Evolutionary conservation across 371 early-diverging fungal species (phyloP).

Genomic region (Rhizopus delemar): DNA sequence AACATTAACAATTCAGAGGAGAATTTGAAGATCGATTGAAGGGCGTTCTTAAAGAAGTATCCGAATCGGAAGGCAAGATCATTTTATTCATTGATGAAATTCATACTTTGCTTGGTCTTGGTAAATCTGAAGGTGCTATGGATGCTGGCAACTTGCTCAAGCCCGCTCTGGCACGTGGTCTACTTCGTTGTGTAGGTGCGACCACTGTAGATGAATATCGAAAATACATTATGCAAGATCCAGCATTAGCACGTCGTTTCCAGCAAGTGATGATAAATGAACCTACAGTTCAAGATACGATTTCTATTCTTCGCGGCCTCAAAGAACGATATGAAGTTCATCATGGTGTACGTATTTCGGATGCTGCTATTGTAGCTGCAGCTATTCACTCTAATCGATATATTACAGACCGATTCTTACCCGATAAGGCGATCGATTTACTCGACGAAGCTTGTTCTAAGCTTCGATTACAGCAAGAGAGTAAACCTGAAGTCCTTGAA

Average conservation of each 20-base stretch:
- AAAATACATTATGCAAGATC: slow-evolving; percentile 81
- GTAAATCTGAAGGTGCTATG: slow-evolving; percentile 76
- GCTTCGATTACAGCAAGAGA: slow-evolving; percentile 79
- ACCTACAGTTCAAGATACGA: slow-evolving; percentile 77
- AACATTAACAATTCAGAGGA: slow-evolving; percentile 46
- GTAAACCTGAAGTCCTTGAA: slow-evolving; percentile 80
- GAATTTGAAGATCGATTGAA: slow-evolving; percentile 88
- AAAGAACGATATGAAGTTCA: slow-evolving; percentile 85
- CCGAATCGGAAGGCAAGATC: slow-evolving; percentile 69
- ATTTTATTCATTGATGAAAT: slow-evolving; percentile 90
- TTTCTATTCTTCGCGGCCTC: slow-evolving; percentile 82
- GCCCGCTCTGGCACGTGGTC: slow-evolving; percentile 83
- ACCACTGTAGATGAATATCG: slow-evolving; percentile 90
- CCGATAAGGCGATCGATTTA: slow-evolving; percentile 82
- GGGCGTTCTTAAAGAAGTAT: slow-evolving; percentile 72
- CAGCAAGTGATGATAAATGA: slow-evolving; percentile 76
- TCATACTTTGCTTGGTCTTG: slow-evolving; percentile 78
- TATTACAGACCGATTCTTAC: slow-evolving; percentile 65
- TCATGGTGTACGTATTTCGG: slow-evolving; percentile 85
- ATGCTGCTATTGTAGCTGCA: slow-evolving; percentile 81
- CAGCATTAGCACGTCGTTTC: slow-evolving; percentile 87
- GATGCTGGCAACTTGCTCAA: slow-evolving; percentile 86
- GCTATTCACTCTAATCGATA: slow-evolving; percentile 80
- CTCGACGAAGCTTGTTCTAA: slow-evolving; percentile 89
- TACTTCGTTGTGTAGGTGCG: slow-evolving; percentile 83